phyloP scores from a whole-genome alignment of 495 filamentous ascomycete genomes.

The Aspergillus ellipticus region DNA sequence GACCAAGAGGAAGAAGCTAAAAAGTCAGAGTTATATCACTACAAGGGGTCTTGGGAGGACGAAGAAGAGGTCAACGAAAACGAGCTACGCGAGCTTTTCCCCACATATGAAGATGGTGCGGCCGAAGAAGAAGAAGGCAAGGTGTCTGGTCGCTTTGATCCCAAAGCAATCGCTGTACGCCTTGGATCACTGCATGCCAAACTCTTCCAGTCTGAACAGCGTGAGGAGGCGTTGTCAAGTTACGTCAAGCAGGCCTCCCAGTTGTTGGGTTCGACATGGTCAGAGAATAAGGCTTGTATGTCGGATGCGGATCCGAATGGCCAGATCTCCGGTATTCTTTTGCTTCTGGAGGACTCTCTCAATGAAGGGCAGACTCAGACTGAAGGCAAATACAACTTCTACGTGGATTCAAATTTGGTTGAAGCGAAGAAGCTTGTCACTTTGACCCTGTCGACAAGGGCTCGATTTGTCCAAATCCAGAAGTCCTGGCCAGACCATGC shows the following conservation, averaged over 20 bases:
- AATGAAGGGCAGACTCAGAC: constrained; percentile 26
- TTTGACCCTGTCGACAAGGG: constrained; percentile 61
- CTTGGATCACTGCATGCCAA: constrained; percentile 52
- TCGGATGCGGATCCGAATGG: constrained; percentile 41
- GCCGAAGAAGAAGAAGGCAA: constrained; percentile 25
- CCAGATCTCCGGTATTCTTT: constrained; percentile 61
- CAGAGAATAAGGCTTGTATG: constrained; percentile 25
- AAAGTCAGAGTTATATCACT: constrained; percentile 74
- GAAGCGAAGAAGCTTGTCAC: constrained; percentile 69
- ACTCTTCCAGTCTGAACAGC: constrained; percentile 37
- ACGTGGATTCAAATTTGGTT: constrained; percentile 68
- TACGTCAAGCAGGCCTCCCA: constrained; percentile 39
- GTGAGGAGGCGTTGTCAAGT: constrained; percentile 24
- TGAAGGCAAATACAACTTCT: constrained; percentile 73
- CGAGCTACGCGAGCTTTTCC: constrained; percentile 77
- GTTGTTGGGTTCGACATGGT: constrained; percentile 39
- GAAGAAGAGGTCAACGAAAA: constrained; percentile 71
- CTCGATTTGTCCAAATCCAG: constrained; percentile 68
- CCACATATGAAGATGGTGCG: constrained; percentile 58
- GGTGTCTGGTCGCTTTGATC: constrained; percentile 27
- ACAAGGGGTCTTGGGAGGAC: constrained; percentile 69
- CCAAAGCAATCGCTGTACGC: constrained; percentile 43
- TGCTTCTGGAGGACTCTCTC: constrained; percentile 60
- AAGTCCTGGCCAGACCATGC: constrained; percentile 68
- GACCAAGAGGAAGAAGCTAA: constrained; percentile 69